A percentile compares a stretch with the other conserved stretches of the same genome.
phyloP scores from a whole-genome alignment of 176 grass and related monocot species.

The Triticum timopheevii region DNA sequence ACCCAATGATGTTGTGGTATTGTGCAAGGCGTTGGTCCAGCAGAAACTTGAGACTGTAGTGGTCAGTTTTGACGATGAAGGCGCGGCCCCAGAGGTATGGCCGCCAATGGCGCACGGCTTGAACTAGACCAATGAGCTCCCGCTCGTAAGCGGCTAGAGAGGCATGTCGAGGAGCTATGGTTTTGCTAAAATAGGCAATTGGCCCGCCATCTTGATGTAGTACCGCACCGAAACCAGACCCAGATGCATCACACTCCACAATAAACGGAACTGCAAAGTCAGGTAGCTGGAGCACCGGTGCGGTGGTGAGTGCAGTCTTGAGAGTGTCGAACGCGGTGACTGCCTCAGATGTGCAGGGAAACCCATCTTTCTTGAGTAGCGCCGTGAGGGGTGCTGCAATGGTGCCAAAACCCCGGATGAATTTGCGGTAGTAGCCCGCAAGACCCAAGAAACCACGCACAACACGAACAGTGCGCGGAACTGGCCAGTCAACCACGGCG shows the following conservation, averaged over 20 bases:
- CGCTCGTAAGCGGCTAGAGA: not conserved
- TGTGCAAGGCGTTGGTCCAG: not conserved
- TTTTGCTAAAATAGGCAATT: not conserved
- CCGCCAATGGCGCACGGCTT: not conserved
- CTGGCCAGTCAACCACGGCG: too few species aligned
- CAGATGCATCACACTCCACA: not conserved
- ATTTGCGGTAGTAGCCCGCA: too few species aligned
- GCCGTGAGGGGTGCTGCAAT: not conserved
- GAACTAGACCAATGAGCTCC: not conserved
- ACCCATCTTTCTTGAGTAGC: not conserved
- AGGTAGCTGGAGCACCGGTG: not conserved
- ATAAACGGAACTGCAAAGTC: not conserved
- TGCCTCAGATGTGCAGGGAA: not conserved
- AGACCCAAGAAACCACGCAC: too few species aligned
- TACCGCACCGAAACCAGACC: not conserved
- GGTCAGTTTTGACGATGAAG: too few species aligned
- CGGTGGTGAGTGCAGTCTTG: not conserved
- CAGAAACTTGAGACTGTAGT: not conserved
- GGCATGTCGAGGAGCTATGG: not conserved
- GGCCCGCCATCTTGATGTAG: not conserved
- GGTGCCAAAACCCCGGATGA: not conserved
- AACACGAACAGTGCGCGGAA: too few species aligned
- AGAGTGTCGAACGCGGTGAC: not conserved
- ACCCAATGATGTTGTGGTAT: not conserved
- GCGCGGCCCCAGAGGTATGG: not conserved